Conservation (phyloP, 2,329 filamentous ascomycete genomes). For the Grosmannia penicillata region DNA sequence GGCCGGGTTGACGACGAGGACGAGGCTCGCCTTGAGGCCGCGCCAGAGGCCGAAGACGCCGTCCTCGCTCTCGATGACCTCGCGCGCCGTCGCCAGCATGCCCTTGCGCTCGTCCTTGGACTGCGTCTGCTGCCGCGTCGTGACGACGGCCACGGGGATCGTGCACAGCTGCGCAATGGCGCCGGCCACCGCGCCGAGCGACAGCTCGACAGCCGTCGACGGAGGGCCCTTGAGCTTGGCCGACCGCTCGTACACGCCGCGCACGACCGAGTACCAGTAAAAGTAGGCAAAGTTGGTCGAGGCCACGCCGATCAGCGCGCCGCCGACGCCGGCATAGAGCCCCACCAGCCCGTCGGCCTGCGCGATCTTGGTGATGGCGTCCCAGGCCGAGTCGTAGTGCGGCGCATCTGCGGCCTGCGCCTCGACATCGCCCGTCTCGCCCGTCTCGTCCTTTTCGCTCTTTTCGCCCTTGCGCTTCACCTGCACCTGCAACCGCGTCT, state of each 20-base stretch:
- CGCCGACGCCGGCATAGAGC: slow-evolving; percentile 78
- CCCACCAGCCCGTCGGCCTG: slow-evolving; percentile 66
- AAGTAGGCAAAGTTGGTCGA: slow-evolving; percentile 99
- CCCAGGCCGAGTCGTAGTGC: slow-evolving; percentile 77
- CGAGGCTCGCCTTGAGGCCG: slow-evolving; percentile 87
- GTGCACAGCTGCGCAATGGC: slow-evolving; percentile 91
- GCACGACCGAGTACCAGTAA: slow-evolving; percentile 92
- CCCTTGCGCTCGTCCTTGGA: slow-evolving; percentile 72
- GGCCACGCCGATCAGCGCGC: slow-evolving; percentile 77
- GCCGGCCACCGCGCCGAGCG: slow-evolving; percentile 73
- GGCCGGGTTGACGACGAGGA: slow-evolving; percentile 87
- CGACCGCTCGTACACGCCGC: slow-evolving; percentile 59
- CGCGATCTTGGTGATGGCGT: slow-evolving; percentile 76
- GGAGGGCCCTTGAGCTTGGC: slow-evolving; percentile 39
- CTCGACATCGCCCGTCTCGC: slow-evolving; percentile 17
- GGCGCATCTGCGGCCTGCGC: slow-evolving; percentile 25
- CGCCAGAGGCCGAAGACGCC: slow-evolving; percentile 84
- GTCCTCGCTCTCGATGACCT: slow-evolving; percentile 83
- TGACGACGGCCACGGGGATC: slow-evolving; percentile 89
- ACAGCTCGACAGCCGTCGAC: slow-evolving; percentile 68
- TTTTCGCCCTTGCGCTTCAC: slow-evolving; percentile 48
- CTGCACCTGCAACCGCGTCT: slow-evolving; percentile 92
- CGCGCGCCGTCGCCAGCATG: slow-evolving; percentile 70
- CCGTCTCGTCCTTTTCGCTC: slow-evolving; percentile 3
- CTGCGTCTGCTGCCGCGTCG: slow-evolving; percentile 91